Evolutionary conservation across 2,329 filamentous ascomycete genomes (phyloP).

Genomic region (Hypomyces rosellus): DNA sequence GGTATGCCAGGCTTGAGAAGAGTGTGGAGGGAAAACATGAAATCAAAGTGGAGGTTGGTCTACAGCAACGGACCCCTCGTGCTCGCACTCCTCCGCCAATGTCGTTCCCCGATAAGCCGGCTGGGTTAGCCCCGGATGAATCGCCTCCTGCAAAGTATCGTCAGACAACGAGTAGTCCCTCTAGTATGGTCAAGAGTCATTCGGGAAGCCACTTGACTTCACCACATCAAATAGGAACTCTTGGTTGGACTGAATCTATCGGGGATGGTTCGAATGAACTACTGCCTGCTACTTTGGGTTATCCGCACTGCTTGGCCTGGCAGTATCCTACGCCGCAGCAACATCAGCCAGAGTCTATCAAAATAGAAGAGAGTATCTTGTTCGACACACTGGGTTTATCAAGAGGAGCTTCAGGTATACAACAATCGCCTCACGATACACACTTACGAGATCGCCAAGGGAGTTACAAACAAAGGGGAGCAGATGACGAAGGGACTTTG

Average conservation of each 20-base stretch:
- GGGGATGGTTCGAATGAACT: neutral
- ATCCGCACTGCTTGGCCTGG: neutral
- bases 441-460: too few relatives aligned
- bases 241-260: neutral
- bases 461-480: neutral
- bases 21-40: neutral
- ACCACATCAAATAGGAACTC: neutral
- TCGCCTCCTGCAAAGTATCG: neutral
- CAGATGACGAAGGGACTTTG: neutral
- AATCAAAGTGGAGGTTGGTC: neutral
- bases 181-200: neutral
- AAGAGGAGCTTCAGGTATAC: too few relatives aligned
- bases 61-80: neutral
- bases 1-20: slow-evolving; percentile 50
- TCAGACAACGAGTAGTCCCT: neutral
- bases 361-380: too few relatives aligned
- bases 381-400: slow-evolving; percentile 3
- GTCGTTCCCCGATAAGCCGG: neutral
- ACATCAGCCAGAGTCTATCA: neutral
- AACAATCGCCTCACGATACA: too few relatives aligned
- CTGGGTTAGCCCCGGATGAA: neutral
- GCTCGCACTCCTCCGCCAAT: neutral
- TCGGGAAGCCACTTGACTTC: neutral
- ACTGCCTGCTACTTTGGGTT: neutral
- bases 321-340: neutral